Evolutionary conservation across 768 basidiomycete species (phyloP).

Genomic region (Epithele typhae): DNA sequence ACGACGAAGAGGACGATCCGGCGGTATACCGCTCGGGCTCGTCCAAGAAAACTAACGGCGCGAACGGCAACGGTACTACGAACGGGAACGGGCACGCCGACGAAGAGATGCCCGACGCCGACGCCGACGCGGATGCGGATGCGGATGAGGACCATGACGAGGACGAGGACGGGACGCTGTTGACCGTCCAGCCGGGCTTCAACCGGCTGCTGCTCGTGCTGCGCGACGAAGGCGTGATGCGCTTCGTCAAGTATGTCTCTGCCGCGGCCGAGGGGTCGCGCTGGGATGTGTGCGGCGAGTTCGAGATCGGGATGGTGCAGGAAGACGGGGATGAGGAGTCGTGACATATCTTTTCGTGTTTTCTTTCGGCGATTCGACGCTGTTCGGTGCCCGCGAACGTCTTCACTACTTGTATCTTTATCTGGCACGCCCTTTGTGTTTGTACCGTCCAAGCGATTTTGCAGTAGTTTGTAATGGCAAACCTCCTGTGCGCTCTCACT

Average conservation of each 20-base stretch:
- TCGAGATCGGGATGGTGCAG: slow-evolving; percentile 80
- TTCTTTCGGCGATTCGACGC: no score
- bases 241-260: slow-evolving; percentile 93
- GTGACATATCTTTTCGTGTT: no score
- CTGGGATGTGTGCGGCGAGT: slow-evolving; percentile 93
- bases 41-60: slow-evolving; percentile 10
- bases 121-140: not conserved
- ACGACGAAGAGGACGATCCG: slow-evolving; percentile 93
- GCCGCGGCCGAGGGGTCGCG: slow-evolving; percentile 85
- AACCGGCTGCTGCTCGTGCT: slow-evolving; percentile 86
- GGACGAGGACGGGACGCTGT: slow-evolving; percentile 69
- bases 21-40: slow-evolving; percentile 75
- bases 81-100: slow-evolving; percentile 17
- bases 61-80: slow-evolving; percentile 12
- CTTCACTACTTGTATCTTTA: no score
- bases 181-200: slow-evolving; percentile 87
- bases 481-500: not conserved
- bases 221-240: slow-evolving; percentile 89
- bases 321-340: slow-evolving; percentile 48
- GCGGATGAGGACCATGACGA: slow-evolving; percentile 41
- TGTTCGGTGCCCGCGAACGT: no score
- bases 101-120: slow-evolving; percentile 10
- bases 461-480: slow-evolving; percentile 12
- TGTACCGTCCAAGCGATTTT: not conserved
- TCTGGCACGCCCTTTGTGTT: not conserved